Evolutionary conservation across 176 grass and related monocot species (phyloP), one percentile per base, ranked within the genome.

Genomic region (Themeda triandra): DNA sequence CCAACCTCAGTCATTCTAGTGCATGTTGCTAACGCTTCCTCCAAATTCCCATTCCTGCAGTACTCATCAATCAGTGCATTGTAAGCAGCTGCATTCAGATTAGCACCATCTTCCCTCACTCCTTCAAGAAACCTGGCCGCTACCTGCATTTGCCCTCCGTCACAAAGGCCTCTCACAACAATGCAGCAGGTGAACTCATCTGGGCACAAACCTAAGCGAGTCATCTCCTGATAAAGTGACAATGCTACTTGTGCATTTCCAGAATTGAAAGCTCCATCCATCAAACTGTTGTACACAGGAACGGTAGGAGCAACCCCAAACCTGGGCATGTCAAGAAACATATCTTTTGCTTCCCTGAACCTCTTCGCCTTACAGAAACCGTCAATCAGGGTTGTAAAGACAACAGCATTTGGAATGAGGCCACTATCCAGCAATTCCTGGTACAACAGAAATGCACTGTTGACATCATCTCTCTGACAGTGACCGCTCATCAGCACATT

Each of bases 181-280:
- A 91, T 91, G 66, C 86, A 82, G 73, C 78, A 91, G 33, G 90
- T 91, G 71, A 85, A 88, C 54, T 91, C 90, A 73, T 91, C 86
- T 8, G 90, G 86, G 17, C 10, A 15, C 53, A 88, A 68, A 30
- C 77, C 66, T 48, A n/a, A 60, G 32, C 25, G 35, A 59, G 65
- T 41, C 82, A 91, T 91, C 58, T 91, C 78, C 72, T 82, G 65
- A 46, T 73, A 88, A 81, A 82, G 37, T 78, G 32, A 12, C 45
- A 88, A 79, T 77, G 86, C 82, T 82, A 85, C 73, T 78, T 56
- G 86, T 48, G 86, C 7, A 58, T 91, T 53, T 59, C 86, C 86
- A 40, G 77, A 88, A 36, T 45, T 82, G 66, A 88, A 91, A 88
- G 82, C 82, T 71, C 86, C 90, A 72, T 85, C 46, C 23, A 88